phyloP scores from a whole-genome alignment of 805 yeast genomes.

The Ogataea pini region DNA sequence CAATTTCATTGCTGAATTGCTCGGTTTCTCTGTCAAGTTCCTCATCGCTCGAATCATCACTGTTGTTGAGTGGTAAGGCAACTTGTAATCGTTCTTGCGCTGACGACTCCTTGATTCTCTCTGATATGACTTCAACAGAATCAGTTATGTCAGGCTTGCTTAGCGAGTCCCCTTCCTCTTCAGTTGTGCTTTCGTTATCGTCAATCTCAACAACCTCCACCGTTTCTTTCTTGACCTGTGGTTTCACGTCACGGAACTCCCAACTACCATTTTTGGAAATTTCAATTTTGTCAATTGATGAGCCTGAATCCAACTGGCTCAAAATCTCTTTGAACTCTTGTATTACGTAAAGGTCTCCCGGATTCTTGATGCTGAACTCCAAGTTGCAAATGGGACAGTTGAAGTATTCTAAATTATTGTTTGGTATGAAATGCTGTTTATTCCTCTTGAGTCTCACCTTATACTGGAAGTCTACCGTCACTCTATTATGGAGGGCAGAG shows the following conservation, averaged over 20 bases:
- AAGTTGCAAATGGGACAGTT: constrained; percentile 38
- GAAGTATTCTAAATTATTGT: constrained; percentile 34
- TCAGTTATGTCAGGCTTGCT: not conserved
- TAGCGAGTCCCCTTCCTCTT: not conserved
- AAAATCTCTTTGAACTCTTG: constrained; percentile 34
- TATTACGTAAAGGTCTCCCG: constrained; percentile 36
- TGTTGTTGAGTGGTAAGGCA: constrained; percentile 3
- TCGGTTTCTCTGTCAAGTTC: constrained; percentile 16
- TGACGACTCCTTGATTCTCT: not conserved
- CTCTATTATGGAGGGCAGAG: constrained; percentile 24
- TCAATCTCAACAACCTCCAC: constrained; percentile 25
- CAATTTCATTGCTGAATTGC: constrained; percentile 15
- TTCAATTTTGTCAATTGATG: constrained; percentile 27
- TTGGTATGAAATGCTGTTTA: constrained; percentile 19
- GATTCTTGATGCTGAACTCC: constrained; percentile 34
- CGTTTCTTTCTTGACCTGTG: constrained; percentile 4
- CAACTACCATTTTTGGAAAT: constrained; percentile 32
- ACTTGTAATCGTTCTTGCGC: not conserved
- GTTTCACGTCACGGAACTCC: constrained; percentile 18
- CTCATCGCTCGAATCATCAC: constrained; percentile 21
- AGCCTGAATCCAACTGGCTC: constrained; percentile 15
- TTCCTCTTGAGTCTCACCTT: constrained; percentile 22
- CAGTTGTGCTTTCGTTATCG: constrained; percentile 12
- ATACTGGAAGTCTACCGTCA: constrained; percentile 27
- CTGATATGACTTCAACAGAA: not conserved